Conservation (phyloP, 768 basidiomycete genomes). For the Lenzites betulinus region DNA sequence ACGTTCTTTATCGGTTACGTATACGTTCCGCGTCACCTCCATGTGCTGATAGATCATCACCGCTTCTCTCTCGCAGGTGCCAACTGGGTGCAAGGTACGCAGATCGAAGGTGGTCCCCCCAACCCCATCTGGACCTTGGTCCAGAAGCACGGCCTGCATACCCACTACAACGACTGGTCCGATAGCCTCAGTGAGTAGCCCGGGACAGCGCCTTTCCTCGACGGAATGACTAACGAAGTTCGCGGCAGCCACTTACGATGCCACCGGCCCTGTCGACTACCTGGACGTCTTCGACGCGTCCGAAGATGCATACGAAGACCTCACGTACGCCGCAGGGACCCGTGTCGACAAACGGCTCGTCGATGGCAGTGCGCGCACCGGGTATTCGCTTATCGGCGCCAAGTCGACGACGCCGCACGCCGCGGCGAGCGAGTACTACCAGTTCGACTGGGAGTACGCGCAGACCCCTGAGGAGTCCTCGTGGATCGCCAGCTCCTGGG, state of each 20-base stretch:
- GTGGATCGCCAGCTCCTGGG: constrained; percentile 57
- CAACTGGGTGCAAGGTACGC: constrained; percentile 45
- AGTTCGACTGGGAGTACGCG: constrained; percentile 49
- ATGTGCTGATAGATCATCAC: neutral
- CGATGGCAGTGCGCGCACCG: constrained; percentile 51
- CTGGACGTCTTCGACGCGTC: constrained; percentile 44
- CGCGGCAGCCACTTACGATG: constrained; percentile 51
- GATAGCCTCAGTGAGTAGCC: constrained; percentile 28
- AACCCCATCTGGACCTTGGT: constrained; percentile 61
- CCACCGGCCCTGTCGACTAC: constrained; percentile 48
- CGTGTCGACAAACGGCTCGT: constrained; percentile 44
- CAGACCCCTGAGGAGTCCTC: constrained; percentile 51
- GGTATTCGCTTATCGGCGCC: constrained; percentile 49
- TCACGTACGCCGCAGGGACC: constrained; percentile 45
- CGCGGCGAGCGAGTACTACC: constrained; percentile 58
- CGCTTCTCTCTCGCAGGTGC: constrained; percentile 13
- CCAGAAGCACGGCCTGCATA: constrained; percentile 49
- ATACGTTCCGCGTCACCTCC: too few species aligned
- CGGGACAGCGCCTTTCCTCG: constrained; percentile 21
- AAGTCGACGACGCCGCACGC: constrained; percentile 47
- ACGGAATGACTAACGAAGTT: constrained; percentile 11
- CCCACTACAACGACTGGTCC: constrained; percentile 39
- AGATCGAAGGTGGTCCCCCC: constrained; percentile 43
- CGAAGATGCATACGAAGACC: constrained; percentile 38
- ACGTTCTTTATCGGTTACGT: neutral